These are phyloP conservation scores for Arachis monticola DNA, from an alignment of 331 rosid genomes.

Conservation along the genomic window DNA sequence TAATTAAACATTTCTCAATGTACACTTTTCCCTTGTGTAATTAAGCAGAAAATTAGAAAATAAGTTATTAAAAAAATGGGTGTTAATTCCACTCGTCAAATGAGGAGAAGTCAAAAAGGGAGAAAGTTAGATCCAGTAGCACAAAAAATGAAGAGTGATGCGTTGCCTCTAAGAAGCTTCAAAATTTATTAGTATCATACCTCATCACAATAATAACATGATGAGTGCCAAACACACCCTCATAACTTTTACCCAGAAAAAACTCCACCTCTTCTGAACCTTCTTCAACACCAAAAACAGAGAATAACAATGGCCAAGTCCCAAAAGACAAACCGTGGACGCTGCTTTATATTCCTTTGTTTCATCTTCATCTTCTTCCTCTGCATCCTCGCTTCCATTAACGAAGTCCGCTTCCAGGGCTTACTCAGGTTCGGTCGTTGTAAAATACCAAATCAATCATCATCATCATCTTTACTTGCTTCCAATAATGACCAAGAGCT, in stretches of 20 bases:
- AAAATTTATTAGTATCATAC: conserved; percentile 32
- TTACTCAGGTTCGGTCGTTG: conserved; percentile 51
- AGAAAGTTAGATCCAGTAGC: conserved; percentile 43
- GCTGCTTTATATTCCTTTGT: conserved; percentile 52
- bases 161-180: conserved; percentile 53
- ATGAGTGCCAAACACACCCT: neutral
- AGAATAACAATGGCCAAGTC: conserved; percentile 42
- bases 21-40: neutral
- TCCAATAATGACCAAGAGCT: conserved; percentile 40
- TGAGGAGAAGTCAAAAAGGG: conserved; percentile 56
- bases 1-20: neutral
- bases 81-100: conserved; percentile 13
- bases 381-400: conserved; percentile 73
- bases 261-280: neutral
- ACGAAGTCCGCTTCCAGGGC: conserved; percentile 63
- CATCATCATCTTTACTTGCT: conserved; percentile 26
- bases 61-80: neutral
- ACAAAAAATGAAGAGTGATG: conserved; percentile 47
- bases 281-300: neutral
- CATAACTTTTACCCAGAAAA: neutral
- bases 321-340: conserved; percentile 44
- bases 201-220: neutral
- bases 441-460: conserved; percentile 26
- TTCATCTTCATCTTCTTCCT: conserved; percentile 66
- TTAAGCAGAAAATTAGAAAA: too few relatives aligned